phyloP scores from a whole-genome alignment of 2,329 filamentous ascomycete species.

The Reticulascus tulasneorum region DNA sequence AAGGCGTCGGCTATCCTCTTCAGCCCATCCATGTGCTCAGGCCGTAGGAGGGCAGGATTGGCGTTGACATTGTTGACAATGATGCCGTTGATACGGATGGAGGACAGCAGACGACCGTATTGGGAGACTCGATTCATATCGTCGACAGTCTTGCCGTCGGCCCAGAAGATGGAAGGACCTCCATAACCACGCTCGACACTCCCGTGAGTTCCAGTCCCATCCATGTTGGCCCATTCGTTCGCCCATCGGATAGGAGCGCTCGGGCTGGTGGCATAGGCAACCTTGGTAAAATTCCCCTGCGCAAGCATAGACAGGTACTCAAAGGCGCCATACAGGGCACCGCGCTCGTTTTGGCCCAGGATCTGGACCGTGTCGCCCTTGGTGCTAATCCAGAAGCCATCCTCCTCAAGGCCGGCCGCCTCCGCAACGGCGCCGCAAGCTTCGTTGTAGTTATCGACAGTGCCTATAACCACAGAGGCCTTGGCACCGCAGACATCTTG shows the following conservation, averaged over 20 bases:
- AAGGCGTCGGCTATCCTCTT: constrained; percentile 60
- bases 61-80: constrained; percentile 72
- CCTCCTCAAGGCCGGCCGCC: constrained; percentile 38
- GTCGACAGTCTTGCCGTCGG: constrained; percentile 48
- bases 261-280: constrained; percentile 48
- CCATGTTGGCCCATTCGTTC: constrained; percentile 71
- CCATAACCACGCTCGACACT: constrained; percentile 66
- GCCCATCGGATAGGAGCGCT: constrained; percentile 63
- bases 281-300: constrained; percentile 45
- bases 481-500: constrained; percentile 4
- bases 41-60: constrained; percentile 52
- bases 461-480: constrained; percentile 17
- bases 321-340: constrained; percentile 65
- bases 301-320: constrained; percentile 64
- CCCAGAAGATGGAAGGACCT: constrained; percentile 66
- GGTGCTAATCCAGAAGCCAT: constrained; percentile 59
- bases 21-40: constrained; percentile 57
- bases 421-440: constrained; percentile 38
- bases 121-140: constrained; percentile 57
- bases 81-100: constrained; percentile 62
- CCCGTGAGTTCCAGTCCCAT: constrained; percentile 34
- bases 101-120: constrained; percentile 64
- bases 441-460: constrained; percentile 16
- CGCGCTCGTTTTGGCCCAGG: constrained; percentile 62
- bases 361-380: constrained; percentile 48